These are phyloP conservation scores for Lindgomyces ingoldianus DNA, from an alignment of 495 filamentous ascomycete genomes.

Conservation along the genomic window DNA sequence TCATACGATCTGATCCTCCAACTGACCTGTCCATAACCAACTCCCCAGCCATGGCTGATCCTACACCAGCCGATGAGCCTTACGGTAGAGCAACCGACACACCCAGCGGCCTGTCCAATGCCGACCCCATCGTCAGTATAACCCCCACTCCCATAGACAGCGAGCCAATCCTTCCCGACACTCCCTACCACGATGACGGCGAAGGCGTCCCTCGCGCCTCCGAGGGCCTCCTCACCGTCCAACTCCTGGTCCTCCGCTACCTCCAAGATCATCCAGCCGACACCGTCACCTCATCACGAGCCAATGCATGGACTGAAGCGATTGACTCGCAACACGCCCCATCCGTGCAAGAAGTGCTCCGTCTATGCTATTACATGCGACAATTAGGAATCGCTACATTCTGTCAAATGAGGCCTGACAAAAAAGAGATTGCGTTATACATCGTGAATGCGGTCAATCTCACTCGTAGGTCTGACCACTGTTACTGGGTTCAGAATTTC, in stretches of 20 bases:
- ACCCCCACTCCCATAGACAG: not conserved
- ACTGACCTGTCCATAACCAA: too few species aligned
- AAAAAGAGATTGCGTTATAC: too few species aligned
- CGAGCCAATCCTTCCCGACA: not conserved
- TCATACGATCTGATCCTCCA: too few species aligned
- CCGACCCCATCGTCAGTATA: not conserved
- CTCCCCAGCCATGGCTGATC: too few species aligned
- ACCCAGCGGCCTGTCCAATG: not conserved
- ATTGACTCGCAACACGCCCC: not conserved
- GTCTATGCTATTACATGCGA: conserved; percentile 21
- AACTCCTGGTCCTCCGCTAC: not conserved
- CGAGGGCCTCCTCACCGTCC: not conserved
- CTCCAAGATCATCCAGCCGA: not conserved
- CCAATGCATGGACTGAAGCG: not conserved
- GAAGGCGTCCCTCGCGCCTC: not conserved
- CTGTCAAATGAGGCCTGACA: too few species aligned
- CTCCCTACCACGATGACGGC: not conserved
- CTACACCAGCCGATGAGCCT: too few species aligned
- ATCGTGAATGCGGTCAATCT: too few species aligned
- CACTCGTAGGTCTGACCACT: too few species aligned
- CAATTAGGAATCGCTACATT: conserved; percentile 2
- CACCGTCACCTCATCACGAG: not conserved
- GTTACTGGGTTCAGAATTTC: too few species aligned
- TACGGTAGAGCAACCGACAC: too few species aligned
- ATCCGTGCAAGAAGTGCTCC: not conserved